A percentile compares a stretch with the other conserved stretches of the same genome.
These are phyloP conservation scores for Talaromyces pinophilus DNA, from an alignment of 2,329 filamentous ascomycete species.

Conservation along the genomic window DNA sequence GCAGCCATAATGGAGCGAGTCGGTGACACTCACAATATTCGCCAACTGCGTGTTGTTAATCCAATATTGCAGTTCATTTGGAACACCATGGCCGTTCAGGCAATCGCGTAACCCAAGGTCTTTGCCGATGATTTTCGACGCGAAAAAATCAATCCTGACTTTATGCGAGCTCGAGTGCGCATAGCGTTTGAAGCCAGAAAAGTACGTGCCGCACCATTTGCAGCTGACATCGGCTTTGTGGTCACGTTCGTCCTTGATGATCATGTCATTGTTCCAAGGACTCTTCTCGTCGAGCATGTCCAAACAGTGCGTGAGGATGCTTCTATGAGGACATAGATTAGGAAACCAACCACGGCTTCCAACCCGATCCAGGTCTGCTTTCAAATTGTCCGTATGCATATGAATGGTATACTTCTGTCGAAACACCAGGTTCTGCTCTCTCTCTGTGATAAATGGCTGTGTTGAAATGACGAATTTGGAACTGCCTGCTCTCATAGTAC, in stretches of 20 bases:
- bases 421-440: background rate
- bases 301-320: constrained; percentile 11
- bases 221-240: background rate
- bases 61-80: background rate
- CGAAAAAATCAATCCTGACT: background rate
- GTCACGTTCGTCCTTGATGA: background rate
- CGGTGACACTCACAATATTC: constrained; percentile 5
- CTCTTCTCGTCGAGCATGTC: constrained; percentile 4
- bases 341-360: background rate
- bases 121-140: background rate
- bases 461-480: background rate
- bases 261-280: background rate
- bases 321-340: constrained; percentile 17
- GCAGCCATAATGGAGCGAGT: background rate
- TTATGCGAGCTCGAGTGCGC: background rate
- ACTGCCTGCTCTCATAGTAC: background rate
- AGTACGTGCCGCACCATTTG: constrained; percentile 1
- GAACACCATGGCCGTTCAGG: background rate
- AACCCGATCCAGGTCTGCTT: background rate
- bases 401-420: background rate
- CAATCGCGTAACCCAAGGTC: background rate
- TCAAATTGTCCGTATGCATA: background rate
- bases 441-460: background rate
- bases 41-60: constrained; percentile 5
- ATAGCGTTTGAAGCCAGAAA: background rate